Percentiles rank a stretch among this genome's conserved stretches.
Evolutionary conservation across 1,139 yeast species (phyloP).

Genomic region (Neolecta irregularis): DNA sequence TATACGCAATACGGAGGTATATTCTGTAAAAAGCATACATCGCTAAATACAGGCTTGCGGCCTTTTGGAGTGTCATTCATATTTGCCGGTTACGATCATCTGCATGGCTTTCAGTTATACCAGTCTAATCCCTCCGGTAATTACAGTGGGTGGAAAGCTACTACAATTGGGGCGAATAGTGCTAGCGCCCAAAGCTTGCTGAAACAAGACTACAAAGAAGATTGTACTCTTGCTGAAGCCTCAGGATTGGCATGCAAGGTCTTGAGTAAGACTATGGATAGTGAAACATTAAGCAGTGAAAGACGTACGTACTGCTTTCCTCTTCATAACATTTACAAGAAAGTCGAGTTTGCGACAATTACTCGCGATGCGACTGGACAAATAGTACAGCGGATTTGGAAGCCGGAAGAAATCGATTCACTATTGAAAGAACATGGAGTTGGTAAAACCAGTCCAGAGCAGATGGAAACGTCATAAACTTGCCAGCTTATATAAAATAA

Average conservation of each 20-base stretch:
- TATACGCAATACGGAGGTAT: constrained; percentile 97
- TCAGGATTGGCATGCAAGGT: constrained; percentile 81
- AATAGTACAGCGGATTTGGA: constrained; percentile 61
- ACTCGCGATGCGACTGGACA: constrained; percentile 35
- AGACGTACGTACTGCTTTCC: constrained; percentile 26
- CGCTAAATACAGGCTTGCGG: constrained; percentile 33
- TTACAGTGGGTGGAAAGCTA: constrained; percentile 97
- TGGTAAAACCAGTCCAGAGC: constrained; percentile 3
- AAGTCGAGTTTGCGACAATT: constrained; percentile 72
- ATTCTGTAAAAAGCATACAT: not conserved
- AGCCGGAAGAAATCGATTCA: constrained; percentile 56
- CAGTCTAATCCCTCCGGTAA: constrained; percentile 96
- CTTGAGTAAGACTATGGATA: constrained; percentile 85
- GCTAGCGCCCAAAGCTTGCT: constrained; percentile 90
- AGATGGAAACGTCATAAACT: not conserved
- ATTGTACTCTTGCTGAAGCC: constrained; percentile 60
- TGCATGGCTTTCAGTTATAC: constrained; percentile 79
- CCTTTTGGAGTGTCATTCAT: constrained; percentile 96
- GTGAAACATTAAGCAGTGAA: constrained; percentile 68
- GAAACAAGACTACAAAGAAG: constrained; percentile 88
- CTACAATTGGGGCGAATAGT: constrained; percentile 91
- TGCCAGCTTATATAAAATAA: not conserved
- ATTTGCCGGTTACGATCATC: constrained; percentile 88
- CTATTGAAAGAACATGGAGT: constrained; percentile 56
- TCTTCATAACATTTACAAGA: not conserved